These are phyloP conservation scores for Cutaneotrichosporon mucoides DNA, from an alignment of 1,284 basidiomycete species.

Conservation along the genomic window DNA sequence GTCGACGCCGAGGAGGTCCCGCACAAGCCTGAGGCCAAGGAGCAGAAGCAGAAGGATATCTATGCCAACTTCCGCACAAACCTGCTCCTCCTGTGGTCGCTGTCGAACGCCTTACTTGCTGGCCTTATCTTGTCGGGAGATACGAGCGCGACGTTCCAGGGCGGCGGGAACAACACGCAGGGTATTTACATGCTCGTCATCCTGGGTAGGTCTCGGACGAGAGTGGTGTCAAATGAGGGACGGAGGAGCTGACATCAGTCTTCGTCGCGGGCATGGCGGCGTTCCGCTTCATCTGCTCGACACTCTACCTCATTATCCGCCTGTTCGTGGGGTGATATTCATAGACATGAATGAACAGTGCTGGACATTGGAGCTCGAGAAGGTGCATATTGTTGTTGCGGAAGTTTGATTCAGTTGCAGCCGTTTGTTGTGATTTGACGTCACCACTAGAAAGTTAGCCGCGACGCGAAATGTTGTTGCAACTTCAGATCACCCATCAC, in stretches of 20 bases:
- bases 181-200: constrained; percentile 49
- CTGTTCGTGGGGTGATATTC: constrained; percentile 58
- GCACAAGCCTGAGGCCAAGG: constrained; percentile 55
- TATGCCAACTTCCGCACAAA: constrained; percentile 80
- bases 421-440: not conserved
- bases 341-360: not conserved
- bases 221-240: too few relatives aligned
- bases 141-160: constrained; percentile 61
- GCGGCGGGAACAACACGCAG: constrained; percentile 53
- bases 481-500: too few relatives aligned
- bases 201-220: constrained; percentile 23
- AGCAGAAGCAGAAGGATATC: constrained; percentile 76
- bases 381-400: too few relatives aligned
- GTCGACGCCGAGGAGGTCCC: constrained; percentile 30
- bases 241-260: constrained; percentile 26
- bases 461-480: too few relatives aligned
- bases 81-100: constrained; percentile 44
- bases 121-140: constrained; percentile 79
- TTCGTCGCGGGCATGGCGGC: constrained; percentile 49
- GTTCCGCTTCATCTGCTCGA: constrained; percentile 61
- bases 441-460: not conserved
- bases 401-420: not conserved
- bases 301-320: constrained; percentile 60
- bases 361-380: too few relatives aligned
- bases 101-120: constrained; percentile 63